Evolutionary conservation across 345 rosid genomes (phyloP), one percentile per base, ranked within the genome.

Genomic region (Syzygium jambos): DNA sequence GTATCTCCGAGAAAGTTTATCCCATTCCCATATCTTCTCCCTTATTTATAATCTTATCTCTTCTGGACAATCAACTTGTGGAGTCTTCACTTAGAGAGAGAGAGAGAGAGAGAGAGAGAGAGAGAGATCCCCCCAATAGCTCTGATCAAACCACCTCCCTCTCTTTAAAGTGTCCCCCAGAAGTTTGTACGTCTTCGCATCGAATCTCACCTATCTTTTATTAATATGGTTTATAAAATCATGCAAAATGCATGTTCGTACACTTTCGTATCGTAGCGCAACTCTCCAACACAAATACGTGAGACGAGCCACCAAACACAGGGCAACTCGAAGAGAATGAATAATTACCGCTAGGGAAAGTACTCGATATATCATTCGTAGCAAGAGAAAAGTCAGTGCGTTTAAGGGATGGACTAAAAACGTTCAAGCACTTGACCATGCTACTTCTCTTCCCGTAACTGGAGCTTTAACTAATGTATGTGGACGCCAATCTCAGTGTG

Each of bases 1-100:
- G 61, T 43, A 86, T 88, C 92, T 92, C 95, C 95, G 21, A 89
- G 92, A 92, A 92, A 90, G 89, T 95, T 92, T 93, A 92, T 95
- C 95, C 91, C 93, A 92, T 91, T 91, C 86, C 77, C 85, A 89
- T 86, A 92, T 93, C 95, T 93, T 92, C 93, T 96, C 94, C 93
- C 93, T 90, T 87, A n/a, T 52, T 53, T 29, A 54, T 84, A 52
- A 9, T 52, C 21, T 85, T 46, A 51, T 41, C 73, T 41, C 25
- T 61, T 34, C 51, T 87, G 90, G 90, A 85, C 86, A 84, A 90
- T 88, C 94, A 93, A 90, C 90, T 92, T 88, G 96, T 94, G 94
- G 98, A 96, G 93, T 90, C 96, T 88, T 89, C 87, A 89, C 88
- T 91, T 91, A 84, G 90, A 88, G 89, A 88, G 86, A 85, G 54